A percentile compares a stretch with the other conserved stretches of the same genome.
phyloP scores from a whole-genome alignment of 179 eudicot species.

The Heliamphora pulchella region DNA sequence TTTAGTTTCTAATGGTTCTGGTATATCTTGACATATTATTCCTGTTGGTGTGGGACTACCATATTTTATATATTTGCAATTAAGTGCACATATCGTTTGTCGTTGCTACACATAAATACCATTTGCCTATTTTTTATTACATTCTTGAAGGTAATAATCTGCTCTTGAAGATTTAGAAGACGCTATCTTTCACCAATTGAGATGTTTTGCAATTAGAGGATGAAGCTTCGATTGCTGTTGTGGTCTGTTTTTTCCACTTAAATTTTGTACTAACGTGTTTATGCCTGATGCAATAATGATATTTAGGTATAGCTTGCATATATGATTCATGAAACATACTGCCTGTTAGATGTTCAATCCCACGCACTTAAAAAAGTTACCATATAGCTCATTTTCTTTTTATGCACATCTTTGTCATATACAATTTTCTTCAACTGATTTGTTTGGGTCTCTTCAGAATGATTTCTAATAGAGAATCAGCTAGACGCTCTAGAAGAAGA shows the following conservation, averaged over 20 bases:
- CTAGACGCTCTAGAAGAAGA: conserved; percentile 90
- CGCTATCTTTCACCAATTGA: too few species aligned
- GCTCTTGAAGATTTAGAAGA: too few species aligned
- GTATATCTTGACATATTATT: background rate
- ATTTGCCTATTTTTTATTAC: background rate
- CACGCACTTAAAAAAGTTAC: background rate
- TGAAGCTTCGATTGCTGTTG: too few species aligned
- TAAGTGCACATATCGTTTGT: background rate
- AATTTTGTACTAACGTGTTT: too few species aligned
- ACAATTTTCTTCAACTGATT: background rate
- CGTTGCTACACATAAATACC: background rate
- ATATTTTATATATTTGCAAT: background rate
- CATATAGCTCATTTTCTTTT: background rate
- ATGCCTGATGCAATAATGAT: background rate
- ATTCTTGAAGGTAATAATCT: background rate
- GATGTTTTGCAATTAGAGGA: too few species aligned
- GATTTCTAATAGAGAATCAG: conserved; percentile 95
- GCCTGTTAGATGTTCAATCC: background rate
- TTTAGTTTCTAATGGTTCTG: background rate
- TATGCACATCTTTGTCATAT: background rate
- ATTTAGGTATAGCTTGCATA: background rate
- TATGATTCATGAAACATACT: background rate
- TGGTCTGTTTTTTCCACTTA: too few species aligned
- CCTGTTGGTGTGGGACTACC: background rate
- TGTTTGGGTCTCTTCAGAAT: conserved; percentile 34